A percentile compares a stretch with the other conserved stretches of the same genome.
phyloP scores from a whole-genome alignment of 225 moss, liverwort and hornwort species.

The Pseudisothecium myosuroides region DNA sequence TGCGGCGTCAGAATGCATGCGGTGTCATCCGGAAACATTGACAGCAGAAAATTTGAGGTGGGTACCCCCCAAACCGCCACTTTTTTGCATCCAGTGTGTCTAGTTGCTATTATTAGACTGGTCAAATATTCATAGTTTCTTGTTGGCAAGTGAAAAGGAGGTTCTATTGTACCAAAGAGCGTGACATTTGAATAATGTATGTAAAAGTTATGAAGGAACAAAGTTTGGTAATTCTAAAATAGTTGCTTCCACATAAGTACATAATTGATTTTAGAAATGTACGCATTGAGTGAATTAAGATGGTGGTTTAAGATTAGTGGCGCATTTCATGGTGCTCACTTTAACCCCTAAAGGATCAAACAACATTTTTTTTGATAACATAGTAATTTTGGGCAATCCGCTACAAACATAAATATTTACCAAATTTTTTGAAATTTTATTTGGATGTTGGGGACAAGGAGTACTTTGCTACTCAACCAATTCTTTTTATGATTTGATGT shows the following conservation, averaged over 20 bases:
- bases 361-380: too few relatives aligned
- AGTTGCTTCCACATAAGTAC: neutral
- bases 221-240: neutral
- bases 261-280: neutral
- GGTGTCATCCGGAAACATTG: too few relatives aligned
- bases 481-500: too few relatives aligned
- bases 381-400: too few relatives aligned
- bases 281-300: neutral
- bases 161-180: fast-evolving
- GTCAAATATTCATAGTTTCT: neutral
- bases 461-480: too few relatives aligned
- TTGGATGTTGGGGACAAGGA: too few relatives aligned
- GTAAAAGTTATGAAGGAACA: neutral
- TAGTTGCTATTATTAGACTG: neutral
- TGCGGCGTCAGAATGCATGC: too few relatives aligned
- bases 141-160: neutral
- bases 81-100: too few relatives aligned
- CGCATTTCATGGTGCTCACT: fast-evolving
- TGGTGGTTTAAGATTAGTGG: neutral
- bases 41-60: neutral
- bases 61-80: too few relatives aligned
- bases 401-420: too few relatives aligned
- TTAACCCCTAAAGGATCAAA: too few relatives aligned
- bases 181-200: neutral
- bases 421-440: too few relatives aligned